A percentile compares a stretch with the other conserved stretches of the same genome.
Evolutionary conservation across 2,329 filamentous ascomycete species (phyloP).

Genomic region (Mycosphaerella arachidis): DNA sequence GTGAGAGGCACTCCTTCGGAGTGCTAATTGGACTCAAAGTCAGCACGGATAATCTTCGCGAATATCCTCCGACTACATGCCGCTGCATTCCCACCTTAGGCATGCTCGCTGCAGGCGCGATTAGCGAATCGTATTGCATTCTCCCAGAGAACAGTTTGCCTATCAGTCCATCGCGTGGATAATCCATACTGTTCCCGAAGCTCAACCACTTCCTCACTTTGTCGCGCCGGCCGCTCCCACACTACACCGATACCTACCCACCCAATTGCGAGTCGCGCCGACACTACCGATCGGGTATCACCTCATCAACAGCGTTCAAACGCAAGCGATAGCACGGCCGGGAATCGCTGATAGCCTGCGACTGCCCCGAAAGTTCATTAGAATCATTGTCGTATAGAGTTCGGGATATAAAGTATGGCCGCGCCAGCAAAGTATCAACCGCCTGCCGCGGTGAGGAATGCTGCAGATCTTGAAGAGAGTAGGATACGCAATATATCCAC

Average conservation of each 20-base stretch:
- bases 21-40: no score
- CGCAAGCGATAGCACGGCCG: neutral
- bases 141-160: neutral
- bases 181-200: neutral
- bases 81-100: neutral
- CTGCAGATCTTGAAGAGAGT: neutral
- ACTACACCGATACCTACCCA: neutral
- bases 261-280: neutral
- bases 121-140: neutral
- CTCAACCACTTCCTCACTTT: neutral
- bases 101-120: neutral
- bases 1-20: no score
- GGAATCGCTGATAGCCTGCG: neutral
- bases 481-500: constrained; percentile 1
- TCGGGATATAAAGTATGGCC: neutral
- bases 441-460: constrained; percentile 1
- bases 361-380: neutral
- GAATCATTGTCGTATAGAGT: neutral
- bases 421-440: neutral
- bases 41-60: no score
- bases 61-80: neutral
- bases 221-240: neutral
- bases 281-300: neutral
- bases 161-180: neutral
- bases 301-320: neutral